Base-by-base conservation (phyloP, 306 rosid species). In the Ochetophila trinervis region DNA sequence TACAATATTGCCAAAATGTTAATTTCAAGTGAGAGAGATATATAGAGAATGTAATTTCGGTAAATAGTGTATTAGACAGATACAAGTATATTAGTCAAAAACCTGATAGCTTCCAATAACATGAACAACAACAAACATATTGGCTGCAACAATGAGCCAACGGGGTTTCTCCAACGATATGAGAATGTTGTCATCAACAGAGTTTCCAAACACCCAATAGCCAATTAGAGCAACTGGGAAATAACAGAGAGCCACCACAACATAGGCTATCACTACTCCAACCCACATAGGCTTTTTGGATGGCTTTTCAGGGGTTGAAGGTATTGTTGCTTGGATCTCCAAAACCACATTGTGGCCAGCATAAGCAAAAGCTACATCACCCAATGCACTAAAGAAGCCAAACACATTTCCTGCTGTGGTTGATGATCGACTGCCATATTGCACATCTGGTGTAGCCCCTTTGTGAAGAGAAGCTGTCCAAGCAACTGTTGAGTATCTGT, bases 31-130 rank as follows among this genome's bases (percentile, higher is more conserved):
- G 4, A 62, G 16, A 3, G 15, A 45, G 11, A 15, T 14, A 49
- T 14, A 49, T 14, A n/a, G 19, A 34, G 23, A 16, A 22, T 19
- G 15, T 7, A 50, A 14, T 7, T 50, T 3, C 8, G 14, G 16
- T 15, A 27, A 27, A 52, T 14, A 1, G n/a, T 13, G 0, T 2
- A 16, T 37, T 60, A 60, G 11, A 60, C 7, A 14, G 34, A 10
- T n/a, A 44, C 16, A 44, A 44, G 17, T 47, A 0, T 47, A 4
- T 20, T 3, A 1, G 51, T 17, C 3, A 0, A 9, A 8, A 37
- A 79, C 77, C 74, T 81, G 79, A 34, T 81, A 81, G 53, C 82
- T 77, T 23, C 85, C 79, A 57, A 77, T 73, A n/a, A 77, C 85
- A 66, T 81, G 85, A 57, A 81, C 24, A 27, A 81, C 74, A 32